Base-by-base conservation (phyloP, 805 yeast species). In the Starmerella vaccinii region DNA sequence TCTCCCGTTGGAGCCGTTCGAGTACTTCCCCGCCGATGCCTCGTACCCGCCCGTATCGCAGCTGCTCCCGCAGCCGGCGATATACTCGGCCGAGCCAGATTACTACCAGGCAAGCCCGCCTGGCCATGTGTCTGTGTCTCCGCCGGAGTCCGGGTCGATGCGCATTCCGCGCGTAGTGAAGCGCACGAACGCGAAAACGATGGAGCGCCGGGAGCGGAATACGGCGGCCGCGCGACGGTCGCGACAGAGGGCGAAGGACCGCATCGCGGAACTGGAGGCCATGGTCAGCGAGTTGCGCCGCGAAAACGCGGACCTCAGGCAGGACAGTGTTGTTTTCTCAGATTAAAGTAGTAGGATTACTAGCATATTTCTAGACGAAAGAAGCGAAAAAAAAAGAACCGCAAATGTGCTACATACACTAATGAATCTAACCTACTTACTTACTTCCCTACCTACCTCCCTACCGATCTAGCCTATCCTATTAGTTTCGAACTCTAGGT, bases 141-240 rank as follows among this genome's bases (percentile, higher is more conserved):
- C 24, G 33, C 13, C 16, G 32, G 34, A 43, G 13, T 22, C 16
- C 4, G 34, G 32, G 2, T 12, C 33, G 32, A 23, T 15, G 24
- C 13, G 6, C 4, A 24, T 35, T 32, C 55, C 57, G 34, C 44
- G 49, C 12, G 51, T 52, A 2, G 59, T 55, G 21, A 49, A 52
- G 42, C 35, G 48, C 26, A 54, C 57, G 9, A 38, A 46, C 45
- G 44, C 56, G 26, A 50, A 52, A 49, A 40, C 53, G 5, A 24
- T 50, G 46, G 45, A 43, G 42, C 84, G 89, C 67, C 78, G 96
- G 63, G 95, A 95, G 13, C 78, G 87, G 68, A 87, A 87, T 74
- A 87, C 80, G 21, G 95, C 86, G 67, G 95, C 95, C 56, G 96
- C 95, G 5, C 80, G 97, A 67, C 77, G 96, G 65, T 88, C 96